Conservation (phyloP, 2,329 filamentous ascomycete species). For the Aspergillus sp. region DNA sequence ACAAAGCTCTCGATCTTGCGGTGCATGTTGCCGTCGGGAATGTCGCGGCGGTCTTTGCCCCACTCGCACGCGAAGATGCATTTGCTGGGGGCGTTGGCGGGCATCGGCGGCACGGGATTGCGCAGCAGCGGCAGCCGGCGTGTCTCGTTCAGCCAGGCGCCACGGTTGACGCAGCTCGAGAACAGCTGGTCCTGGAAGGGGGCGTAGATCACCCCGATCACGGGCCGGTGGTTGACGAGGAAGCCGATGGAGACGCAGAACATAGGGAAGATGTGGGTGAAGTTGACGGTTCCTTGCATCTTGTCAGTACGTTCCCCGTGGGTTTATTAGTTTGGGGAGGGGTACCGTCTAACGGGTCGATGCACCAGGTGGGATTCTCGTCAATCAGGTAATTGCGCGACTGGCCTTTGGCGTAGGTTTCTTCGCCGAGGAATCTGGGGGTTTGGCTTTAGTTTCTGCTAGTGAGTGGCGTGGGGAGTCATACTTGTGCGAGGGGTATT, state of each 20-base stretch:
- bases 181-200: constrained; percentile 69
- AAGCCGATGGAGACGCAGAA: constrained; percentile 77
- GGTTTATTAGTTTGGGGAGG: too few species aligned
- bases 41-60: constrained; percentile 72
- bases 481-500: constrained; percentile 66
- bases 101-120: constrained; percentile 63
- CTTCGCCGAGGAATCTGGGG: constrained; percentile 71
- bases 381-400: constrained; percentile 68
- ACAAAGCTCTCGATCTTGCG: constrained; percentile 72
- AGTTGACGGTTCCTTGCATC: constrained; percentile 69
- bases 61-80: constrained; percentile 75
- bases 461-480: constrained; percentile 23
- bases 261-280: constrained; percentile 76
- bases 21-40: constrained; percentile 63
- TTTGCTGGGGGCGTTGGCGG: constrained; percentile 61
- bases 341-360: constrained; percentile 70
- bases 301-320: too few species aligned
- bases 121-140: constrained; percentile 62
- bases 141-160: constrained; percentile 67
- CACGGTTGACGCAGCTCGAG: constrained; percentile 62
- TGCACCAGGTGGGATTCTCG: constrained; percentile 66
- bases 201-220: constrained; percentile 70
- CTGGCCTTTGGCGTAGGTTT: constrained; percentile 67
- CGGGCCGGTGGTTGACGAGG: constrained; percentile 56
- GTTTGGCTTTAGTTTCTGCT: too few species aligned